Evolutionary conservation across 1,284 basidiomycete genomes (phyloP).

Genomic region (Bjerkandera adusta): DNA sequence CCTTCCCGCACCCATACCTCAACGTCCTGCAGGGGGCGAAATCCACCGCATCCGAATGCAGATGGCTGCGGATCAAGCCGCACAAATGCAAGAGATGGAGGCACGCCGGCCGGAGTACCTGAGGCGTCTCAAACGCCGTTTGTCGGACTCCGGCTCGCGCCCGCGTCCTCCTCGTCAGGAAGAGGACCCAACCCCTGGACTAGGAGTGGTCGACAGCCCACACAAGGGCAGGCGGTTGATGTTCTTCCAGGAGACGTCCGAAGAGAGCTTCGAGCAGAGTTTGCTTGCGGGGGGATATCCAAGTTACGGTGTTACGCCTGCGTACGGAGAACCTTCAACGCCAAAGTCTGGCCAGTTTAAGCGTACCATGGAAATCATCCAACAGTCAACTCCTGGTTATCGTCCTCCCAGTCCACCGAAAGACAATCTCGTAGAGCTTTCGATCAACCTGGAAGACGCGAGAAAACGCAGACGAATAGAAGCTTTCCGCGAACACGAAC

Average conservation of each 20-base stretch:
- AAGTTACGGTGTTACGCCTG: slow-evolving; percentile 45
- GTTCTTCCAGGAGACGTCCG: slow-evolving; percentile 75
- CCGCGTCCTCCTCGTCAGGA: slow-evolving; percentile 19
- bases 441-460: slow-evolving; percentile 56
- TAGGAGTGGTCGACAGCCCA: slow-evolving; percentile 67
- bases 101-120: slow-evolving; percentile 66
- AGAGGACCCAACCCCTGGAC: slow-evolving; percentile 26
- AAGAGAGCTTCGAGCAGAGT: slow-evolving; percentile 79
- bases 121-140: slow-evolving; percentile 49
- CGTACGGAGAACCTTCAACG: slow-evolving; percentile 29
- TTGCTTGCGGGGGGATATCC: slow-evolving; percentile 77
- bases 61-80: slow-evolving; percentile 45
- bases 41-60: slow-evolving; percentile 56
- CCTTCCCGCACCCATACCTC: slow-evolving; percentile 24
- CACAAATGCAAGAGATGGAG: slow-evolving; percentile 52
- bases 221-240: slow-evolving; percentile 66
- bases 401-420: slow-evolving; percentile 7
- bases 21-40: slow-evolving; percentile 45
- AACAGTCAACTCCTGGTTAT: slow-evolving; percentile 38
- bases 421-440: slow-evolving; percentile 32
- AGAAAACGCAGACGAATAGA: slow-evolving; percentile 61
- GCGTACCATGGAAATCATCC: slow-evolving; percentile 35
- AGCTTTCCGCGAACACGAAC: slow-evolving; percentile 46
- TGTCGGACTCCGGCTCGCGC: slow-evolving; percentile 37
- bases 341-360: slow-evolving; percentile 28